These are phyloP conservation scores for Saccharomyces hybrid DNA, from an alignment of 1,139 yeast species.

Conservation along the genomic window DNA sequence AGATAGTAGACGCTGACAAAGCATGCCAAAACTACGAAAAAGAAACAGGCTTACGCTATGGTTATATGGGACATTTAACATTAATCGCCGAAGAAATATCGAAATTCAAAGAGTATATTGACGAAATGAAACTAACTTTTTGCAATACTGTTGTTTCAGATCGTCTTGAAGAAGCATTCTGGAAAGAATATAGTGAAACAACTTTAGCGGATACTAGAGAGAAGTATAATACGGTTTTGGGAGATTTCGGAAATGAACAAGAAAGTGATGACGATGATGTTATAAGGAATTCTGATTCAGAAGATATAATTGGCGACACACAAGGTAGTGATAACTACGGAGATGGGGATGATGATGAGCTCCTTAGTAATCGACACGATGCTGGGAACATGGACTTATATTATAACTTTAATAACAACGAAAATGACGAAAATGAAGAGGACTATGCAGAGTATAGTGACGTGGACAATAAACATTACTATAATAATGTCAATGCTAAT, in stretches of 20 bases:
- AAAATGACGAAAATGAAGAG: conserved; percentile 13
- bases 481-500: conserved; percentile 18
- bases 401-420: conserved; percentile 15
- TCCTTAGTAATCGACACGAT: conserved; percentile 27
- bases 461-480: conserved; percentile 13
- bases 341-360: conserved; percentile 8
- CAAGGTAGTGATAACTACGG: conserved; percentile 21
- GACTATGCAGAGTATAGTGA: conserved; percentile 14
- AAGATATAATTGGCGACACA: conserved; percentile 6
- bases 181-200: conserved; percentile 81
- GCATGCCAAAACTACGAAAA: conserved; percentile 63
- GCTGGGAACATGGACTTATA: conserved; percentile 7
- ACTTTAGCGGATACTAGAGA: conserved; percentile 83
- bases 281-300: conserved; percentile 31
- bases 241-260: conserved; percentile 47
- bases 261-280: conserved; percentile 23
- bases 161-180: conserved; percentile 42
- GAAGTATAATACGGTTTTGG: conserved; percentile 86
- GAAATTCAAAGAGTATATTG: conserved; percentile 51
- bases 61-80: conserved; percentile 95
- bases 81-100: conserved; percentile 95
- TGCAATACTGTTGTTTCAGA: conserved; percentile 24
- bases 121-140: conserved; percentile 31
- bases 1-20: conserved; percentile 74
- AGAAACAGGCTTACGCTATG: conserved; percentile 56